Evolutionary conservation across 306 rosid genomes (phyloP), one percentile per base, ranked within the genome.

Genomic region (Sphenostylis stenocarpa): DNA sequence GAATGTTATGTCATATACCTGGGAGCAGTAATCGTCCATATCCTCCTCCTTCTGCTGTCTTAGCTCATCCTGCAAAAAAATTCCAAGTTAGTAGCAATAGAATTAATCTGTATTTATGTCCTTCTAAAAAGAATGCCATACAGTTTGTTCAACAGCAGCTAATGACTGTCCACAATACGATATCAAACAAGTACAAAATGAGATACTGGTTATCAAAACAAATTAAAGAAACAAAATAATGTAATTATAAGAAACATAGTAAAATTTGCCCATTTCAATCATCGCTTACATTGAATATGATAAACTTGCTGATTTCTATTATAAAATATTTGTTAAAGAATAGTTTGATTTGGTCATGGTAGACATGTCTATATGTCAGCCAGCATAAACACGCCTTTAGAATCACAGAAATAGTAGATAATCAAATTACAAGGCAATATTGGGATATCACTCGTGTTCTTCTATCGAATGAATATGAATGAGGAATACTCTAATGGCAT

Each of bases 21-120:
- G 90, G 7, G 99, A 96, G 79, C 96, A 92, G 84, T 92, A 89
- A 86, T 96, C 97, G 75, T 96, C 98, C 92, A 91, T 89, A 84
- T 89, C 89, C 87, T 96, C 99, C 89, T 96, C 99, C 90, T 91
- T 92, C 78, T 79, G 92, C 82, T 92, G 99, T 73, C 96, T 87
- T 79, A 96, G 63, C 61, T 92, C 99, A 79, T 96, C 93, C 99
- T 95, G 36, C 31, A 70, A 44, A 60, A n/a, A 65, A 82, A 48
- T 58, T 38, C 12, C 4, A 41, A 78, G 72, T 81, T 68, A 80
- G 56, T 60, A 81, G 55, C 36, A 64, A 53, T 41, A 71, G 48
- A 70, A 80, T 5, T 6, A n/a, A 84, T 70, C 57, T 39, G 73
- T 38, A 43, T 21, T 28, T 67, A 28, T 5, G 31, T 76, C 52